Base-by-base conservation (phyloP, 306 rosid species). In the Bauhinia variegata region DNA sequence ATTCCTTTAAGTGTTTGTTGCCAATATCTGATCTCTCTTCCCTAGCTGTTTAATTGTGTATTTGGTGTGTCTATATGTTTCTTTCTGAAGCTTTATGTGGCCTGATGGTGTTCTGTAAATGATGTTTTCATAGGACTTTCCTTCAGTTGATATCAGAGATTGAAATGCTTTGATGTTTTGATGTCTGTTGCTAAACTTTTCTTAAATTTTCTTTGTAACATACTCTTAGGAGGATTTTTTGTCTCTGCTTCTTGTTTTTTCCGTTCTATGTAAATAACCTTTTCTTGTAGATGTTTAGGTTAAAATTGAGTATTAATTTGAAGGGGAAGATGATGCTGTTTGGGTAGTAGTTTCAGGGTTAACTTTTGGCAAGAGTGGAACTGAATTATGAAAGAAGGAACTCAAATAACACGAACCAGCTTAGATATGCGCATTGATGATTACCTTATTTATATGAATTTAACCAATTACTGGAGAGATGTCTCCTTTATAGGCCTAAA, bases 11-110 rank as follows among this genome's bases (percentile, higher is more conserved):
- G 39, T 60, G 53, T 50, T 43, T 56, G 12, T 42, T 71, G 60
- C 43, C 13, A 18, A 46, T 61, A 59, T 56, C 38, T 55, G 56
- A 54, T 48, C 54, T 54, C 17, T 47, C 37, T 61, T 65, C 43
- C 6, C 53, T 54, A 13, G 57, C 60, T 65, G 36, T 38, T 63
- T 77, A 16, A 41, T 56, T 65, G 15, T 2, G 2, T 23, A 23
- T 2, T 54, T 31, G 15, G 28, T 44, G 17, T 46, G 18, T 42
- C 54, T 43, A 16, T 19, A 42, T 54, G 5, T 49, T 50, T 50
- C 11, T 38, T 5, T 6, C 58, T 11, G 32, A n/a, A 32, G 49
- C 54, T 41, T 72, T 11, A 0, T 1, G 3, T 41, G 14, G 11
- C 46, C 46, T 41, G 13, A 41, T 8, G 13, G 12, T 41, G 46